Conservation (phyloP, 176 grass and related monocot genomes). For the Aechmea fasciata region DNA sequence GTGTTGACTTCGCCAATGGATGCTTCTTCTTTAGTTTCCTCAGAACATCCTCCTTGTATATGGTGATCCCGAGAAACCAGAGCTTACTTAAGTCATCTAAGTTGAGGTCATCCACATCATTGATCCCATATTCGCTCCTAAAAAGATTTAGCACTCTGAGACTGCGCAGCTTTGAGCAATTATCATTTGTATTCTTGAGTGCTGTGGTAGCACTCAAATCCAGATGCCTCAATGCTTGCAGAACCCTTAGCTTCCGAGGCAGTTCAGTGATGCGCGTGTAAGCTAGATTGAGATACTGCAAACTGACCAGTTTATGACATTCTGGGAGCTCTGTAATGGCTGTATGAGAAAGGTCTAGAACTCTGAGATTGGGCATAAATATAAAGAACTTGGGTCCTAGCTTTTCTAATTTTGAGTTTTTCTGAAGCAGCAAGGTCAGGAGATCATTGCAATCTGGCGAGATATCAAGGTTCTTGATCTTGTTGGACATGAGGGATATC, state of each 20-base stretch:
- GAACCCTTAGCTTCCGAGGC: slow-evolving; percentile 39
- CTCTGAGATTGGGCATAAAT: slow-evolving; percentile 46
- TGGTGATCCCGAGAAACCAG: slow-evolving; percentile 50
- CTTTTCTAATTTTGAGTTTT: slow-evolving; percentile 49
- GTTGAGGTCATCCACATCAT: slow-evolving; percentile 45
- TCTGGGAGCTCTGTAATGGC: slow-evolving; percentile 44
- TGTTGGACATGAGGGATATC: slow-evolving; percentile 76
- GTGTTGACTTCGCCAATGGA: slow-evolving; percentile 61
- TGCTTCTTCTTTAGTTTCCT: slow-evolving; percentile 44
- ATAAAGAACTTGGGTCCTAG: slow-evolving; percentile 41
- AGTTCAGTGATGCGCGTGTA: slow-evolving; percentile 43
- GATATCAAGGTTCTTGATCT: slow-evolving; percentile 38
- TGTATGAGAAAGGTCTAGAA: slow-evolving; percentile 75
- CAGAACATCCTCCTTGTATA: slow-evolving; percentile 56
- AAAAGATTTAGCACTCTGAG: slow-evolving; percentile 62
- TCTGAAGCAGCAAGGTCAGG: slow-evolving; percentile 53
- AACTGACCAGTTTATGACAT: slow-evolving; percentile 27
- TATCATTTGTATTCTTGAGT: slow-evolving; percentile 49
- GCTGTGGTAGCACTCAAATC: slow-evolving; percentile 50
- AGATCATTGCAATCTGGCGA: slow-evolving; percentile 40
- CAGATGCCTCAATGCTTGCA: slow-evolving; percentile 61
- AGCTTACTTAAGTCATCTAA: slow-evolving; percentile 35
- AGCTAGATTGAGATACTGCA: slow-evolving; percentile 56
- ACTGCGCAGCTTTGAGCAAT: slow-evolving; percentile 52
- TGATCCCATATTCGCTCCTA: slow-evolving; percentile 55